These are phyloP conservation scores for Globisporangium acanthophoron DNA, from an alignment of 352 stramenopile genomes.

Conservation along the genomic window DNA sequence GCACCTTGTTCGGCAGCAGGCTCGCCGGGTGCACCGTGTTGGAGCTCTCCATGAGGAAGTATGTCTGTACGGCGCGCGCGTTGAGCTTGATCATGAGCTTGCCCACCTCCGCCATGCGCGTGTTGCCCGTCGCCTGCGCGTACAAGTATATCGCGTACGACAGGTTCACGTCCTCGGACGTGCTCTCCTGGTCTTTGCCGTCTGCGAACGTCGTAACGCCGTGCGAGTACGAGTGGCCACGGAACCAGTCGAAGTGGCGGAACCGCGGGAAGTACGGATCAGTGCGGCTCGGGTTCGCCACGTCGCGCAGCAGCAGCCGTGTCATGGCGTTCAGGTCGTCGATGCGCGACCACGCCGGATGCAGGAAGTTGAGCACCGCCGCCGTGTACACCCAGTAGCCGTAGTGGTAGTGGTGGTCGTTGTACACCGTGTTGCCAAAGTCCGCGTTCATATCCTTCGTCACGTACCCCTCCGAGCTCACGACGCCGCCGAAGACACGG, in stretches of 20 bases:
- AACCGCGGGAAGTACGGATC: slow-evolving; percentile 68
- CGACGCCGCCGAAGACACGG: slow-evolving; percentile 45
- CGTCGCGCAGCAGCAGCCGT: slow-evolving; percentile 40
- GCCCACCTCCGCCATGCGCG: slow-evolving; percentile 34
- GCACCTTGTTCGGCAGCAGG: slow-evolving; percentile 43
- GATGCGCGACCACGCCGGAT: slow-evolving; percentile 52
- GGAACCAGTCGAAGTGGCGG: slow-evolving; percentile 63
- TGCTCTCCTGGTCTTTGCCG: slow-evolving; percentile 63
- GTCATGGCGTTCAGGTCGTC: slow-evolving; percentile 48
- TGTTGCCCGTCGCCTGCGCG: slow-evolving; percentile 30
- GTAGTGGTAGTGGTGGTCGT: slow-evolving; percentile 76
- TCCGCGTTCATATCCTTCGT: slow-evolving; percentile 49
- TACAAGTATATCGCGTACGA: slow-evolving; percentile 51
- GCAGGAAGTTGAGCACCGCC: slow-evolving; percentile 63
- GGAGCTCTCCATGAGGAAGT: slow-evolving; percentile 59
- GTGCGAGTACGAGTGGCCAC: slow-evolving; percentile 67
- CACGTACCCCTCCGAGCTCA: slow-evolving; percentile 55
- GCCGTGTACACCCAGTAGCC: slow-evolving; percentile 68
- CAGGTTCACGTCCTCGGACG: slow-evolving; percentile 68
- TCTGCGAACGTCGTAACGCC: slow-evolving; percentile 46
- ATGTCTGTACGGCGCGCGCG: slow-evolving; percentile 47
- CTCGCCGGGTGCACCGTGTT: slow-evolving; percentile 47
- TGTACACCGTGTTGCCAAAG: slow-evolving; percentile 75
- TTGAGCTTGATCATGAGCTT: slow-evolving; percentile 56
- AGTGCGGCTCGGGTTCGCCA: slow-evolving; percentile 35